Conservation (phyloP, 495 filamentous ascomycete genomes). For the Podospora pseudopauciseta region DNA sequence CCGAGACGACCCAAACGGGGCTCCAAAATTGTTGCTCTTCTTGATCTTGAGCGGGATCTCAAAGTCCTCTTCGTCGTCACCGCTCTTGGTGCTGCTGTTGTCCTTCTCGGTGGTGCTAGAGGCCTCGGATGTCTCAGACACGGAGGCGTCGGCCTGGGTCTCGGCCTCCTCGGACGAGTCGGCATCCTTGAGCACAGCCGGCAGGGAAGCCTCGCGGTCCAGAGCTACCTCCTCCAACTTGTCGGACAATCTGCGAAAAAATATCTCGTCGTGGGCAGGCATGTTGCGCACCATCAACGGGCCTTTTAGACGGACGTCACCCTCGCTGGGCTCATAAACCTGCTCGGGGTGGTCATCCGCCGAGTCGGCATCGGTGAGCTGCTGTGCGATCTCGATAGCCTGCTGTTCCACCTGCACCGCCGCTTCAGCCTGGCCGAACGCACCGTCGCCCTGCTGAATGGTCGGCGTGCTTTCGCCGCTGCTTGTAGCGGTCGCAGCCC, state of each 20-base stretch:
- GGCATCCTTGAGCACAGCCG: constrained; percentile 37
- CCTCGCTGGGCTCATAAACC: constrained; percentile 25
- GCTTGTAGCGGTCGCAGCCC: constrained; percentile 35
- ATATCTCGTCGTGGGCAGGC: constrained; percentile 45
- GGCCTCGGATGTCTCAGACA: neutral
- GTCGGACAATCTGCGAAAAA: constrained; percentile 40
- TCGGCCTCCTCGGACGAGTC: constrained; percentile 5
- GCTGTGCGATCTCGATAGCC: neutral
- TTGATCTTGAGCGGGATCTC: constrained; percentile 58
- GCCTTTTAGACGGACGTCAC: constrained; percentile 39
- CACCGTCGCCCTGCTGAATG: constrained; percentile 23
- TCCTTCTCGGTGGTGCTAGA: constrained; percentile 19
- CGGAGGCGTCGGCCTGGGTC: neutral
- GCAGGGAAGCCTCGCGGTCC: constrained; percentile 35
- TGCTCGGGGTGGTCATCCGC: constrained; percentile 26
- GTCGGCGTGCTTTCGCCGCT: constrained; percentile 41
- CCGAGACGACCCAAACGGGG: constrained; percentile 29
- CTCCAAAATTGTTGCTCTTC: constrained; percentile 59
- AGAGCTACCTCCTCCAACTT: constrained; percentile 42
- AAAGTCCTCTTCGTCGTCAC: constrained; percentile 31
- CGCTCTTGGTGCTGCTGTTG: constrained; percentile 26
- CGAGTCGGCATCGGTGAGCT: neutral
- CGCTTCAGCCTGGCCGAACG: constrained; percentile 13
- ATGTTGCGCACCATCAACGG: constrained; percentile 46
- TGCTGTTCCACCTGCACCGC: constrained; percentile 10